phyloP scores from a whole-genome alignment of 129 eudicot species.

The Artemisia argyi region DNA sequence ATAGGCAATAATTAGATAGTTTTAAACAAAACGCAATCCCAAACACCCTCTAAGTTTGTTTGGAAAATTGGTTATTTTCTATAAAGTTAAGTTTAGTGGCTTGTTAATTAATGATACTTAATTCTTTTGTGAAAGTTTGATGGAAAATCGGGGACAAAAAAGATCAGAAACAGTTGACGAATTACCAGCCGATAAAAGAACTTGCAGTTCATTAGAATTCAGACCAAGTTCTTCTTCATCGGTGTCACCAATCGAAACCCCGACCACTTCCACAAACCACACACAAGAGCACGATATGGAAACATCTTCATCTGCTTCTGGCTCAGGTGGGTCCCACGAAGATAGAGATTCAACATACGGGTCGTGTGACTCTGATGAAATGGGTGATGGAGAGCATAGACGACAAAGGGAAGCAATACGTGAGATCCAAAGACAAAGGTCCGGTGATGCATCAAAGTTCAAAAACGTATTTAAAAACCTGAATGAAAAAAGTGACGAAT shows the following conservation, averaged over 20 bases:
- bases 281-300: constrained; percentile 73
- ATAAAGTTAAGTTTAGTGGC: constrained; percentile 10
- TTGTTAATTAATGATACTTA: constrained; percentile 11
- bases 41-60: too few relatives aligned
- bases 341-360: constrained; percentile 59
- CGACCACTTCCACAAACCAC: constrained; percentile 33
- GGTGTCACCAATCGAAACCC: constrained; percentile 42
- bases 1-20: too few relatives aligned
- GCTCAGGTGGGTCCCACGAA: constrained; percentile 42
- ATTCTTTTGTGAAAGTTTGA: constrained; percentile 25
- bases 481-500: constrained; percentile 51
- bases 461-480: constrained; percentile 49
- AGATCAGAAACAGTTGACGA: constrained; percentile 61
- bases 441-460: constrained; percentile 55
- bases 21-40: too few relatives aligned
- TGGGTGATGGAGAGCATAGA: constrained; percentile 44
- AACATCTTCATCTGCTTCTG: constrained; percentile 87
- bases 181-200: constrained; percentile 85
- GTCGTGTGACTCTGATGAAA: constrained; percentile 63
- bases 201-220: constrained; percentile 76
- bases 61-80: not conserved
- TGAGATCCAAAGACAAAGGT: constrained; percentile 48
- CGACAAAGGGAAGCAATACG: constrained; percentile 32
- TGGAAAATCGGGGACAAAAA: constrained; percentile 92
- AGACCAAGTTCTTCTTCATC: constrained; percentile 87